Base-by-base conservation (phyloP, 176 grass and related monocot genomes). In the Paspalum notatum region DNA sequence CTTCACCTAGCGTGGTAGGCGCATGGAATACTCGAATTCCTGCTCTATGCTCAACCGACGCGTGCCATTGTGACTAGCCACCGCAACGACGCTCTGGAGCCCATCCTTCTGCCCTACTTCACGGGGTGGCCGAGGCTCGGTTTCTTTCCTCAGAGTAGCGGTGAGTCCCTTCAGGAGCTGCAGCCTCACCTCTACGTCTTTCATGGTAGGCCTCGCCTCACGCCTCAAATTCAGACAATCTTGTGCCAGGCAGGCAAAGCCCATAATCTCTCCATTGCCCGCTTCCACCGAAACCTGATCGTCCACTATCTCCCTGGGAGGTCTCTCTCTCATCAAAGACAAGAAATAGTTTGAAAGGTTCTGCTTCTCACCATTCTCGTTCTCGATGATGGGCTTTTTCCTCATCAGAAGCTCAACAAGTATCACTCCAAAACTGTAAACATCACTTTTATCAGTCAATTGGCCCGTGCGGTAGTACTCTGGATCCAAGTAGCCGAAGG, bases 141-240 rank as follows among this genome's bases (percentile, higher is more conserved):
- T 3, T 1, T 32, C 32, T 32, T 32, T 32, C 32, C 3, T 32
- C 32, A 32, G 82, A 49, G 14, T 26, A 59, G 32, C 13, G 1
- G 32, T 32, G 32, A 32, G 32, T 32, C 32, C 40, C 46, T 56
- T 79, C 66, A 85, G 21, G 47, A 55, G 18, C 18, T 72, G 83
- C 3, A 80, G 22, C 48, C 75, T 79, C 75, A 79, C 63, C 83
- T 85, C 83, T 44, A 78, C 74, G 7, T 85, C 66, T 38, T 85
- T 85, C 83, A 85, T 78, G 74, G 9, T 72, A 71, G 75, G 83
- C 22, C 75, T 53, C 5, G 62, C 45, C 7, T 59, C 54, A 14
- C 74, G 32, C 3, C 54, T 85, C 51, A 60, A 42, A 5, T 52
- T 86, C 14, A 81, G 70, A 62, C 60, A 79, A 61, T 81, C 77